Evolutionary conservation across 1,284 basidiomycete species (phyloP), one percentile per base, ranked within the genome.

Genomic region (Cronartium ribicola): DNA sequence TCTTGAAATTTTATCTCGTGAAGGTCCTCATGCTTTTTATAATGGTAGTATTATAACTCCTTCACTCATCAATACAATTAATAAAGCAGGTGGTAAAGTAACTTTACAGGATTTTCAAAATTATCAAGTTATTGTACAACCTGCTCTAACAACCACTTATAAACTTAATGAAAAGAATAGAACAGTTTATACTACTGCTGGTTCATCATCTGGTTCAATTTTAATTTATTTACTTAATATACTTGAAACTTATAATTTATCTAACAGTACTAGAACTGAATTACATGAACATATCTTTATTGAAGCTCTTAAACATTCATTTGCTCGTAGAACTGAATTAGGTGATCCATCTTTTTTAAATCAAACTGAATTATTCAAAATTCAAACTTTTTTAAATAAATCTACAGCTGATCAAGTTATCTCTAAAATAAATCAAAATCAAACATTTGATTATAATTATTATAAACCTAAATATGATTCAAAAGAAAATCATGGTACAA

Each of bases 381-480:
- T 73, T 44, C 1, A 41, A 44, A 60, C 62, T 7, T 59, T 69
- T 14, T 20, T 20, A 8, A 37, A 40, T 17, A 73, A 73, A n/a
- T n/a, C 46, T 2, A 66, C 59, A 22, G 63, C 62, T 5, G 22
- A 59, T 7, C 2, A 66, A 14, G 66, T 57, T 6, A 51, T 44
- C 11, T 29, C n/a, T 13, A 66, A 73, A 22, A 73, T 78, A 10
- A 63, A 71, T 40, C 76, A 77, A 36, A 87, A 91, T 79, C 83
- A 79, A 2, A 95, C 94, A 0, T 92, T 95, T 80, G 81, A 85
- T 2, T 84, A 90, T 1, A 85, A 87, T 36, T 94, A 94, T 81
- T 96, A 97, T 80, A 85, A 90, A 36, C 90, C 94, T 0, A 84
- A 89, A 57, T 92, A 87, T 78, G 92, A 92, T 77, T 82, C 90